Percentiles rank a stretch among this genome's conserved stretches.
These are phyloP conservation scores for Camellia sinensis DNA, from an alignment of 148 eudicot genomes.

Conservation along the genomic window DNA sequence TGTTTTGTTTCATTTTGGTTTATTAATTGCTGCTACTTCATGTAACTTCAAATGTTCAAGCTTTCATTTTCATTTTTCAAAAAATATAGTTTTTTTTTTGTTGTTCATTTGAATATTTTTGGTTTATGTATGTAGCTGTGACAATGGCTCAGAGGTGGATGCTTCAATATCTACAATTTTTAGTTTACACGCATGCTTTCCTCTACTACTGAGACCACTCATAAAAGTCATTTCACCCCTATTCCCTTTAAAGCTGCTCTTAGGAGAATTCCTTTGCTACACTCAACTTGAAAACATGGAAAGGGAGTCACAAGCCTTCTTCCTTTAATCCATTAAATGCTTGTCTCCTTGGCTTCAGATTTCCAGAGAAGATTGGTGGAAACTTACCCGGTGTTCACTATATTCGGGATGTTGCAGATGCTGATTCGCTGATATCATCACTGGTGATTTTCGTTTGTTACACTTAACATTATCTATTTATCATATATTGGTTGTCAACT, in stretches of 20 bases:
- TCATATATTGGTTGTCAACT: not conserved
- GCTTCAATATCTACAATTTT: not conserved
- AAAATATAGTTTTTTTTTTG: no score
- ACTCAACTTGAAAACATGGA: no score
- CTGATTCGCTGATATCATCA: constrained; percentile 75
- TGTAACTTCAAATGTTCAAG: not conserved
- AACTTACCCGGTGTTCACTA: constrained; percentile 92
- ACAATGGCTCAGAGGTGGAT: not conserved
- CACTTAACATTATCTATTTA: not conserved
- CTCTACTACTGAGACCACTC: no score
- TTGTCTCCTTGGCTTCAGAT: constrained; percentile 42
- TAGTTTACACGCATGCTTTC: not conserved
- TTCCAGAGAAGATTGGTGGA: constrained; percentile 95
- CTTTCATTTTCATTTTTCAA: not conserved
- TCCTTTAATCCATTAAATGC: not conserved
- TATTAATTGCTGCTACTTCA: not conserved
- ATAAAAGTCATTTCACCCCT: no score
- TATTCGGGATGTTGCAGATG: constrained; percentile 94
- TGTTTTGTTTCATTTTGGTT: not conserved
- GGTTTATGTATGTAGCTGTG: not conserved
- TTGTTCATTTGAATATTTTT: not conserved
- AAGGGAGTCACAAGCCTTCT: no score
- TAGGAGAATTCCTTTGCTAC: no score
- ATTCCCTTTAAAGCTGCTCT: no score
- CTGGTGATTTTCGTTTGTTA: constrained; percentile 46